Conservation (phyloP, 1,284 basidiomycete genomes). For the Coriolopsis trogii region DNA sequence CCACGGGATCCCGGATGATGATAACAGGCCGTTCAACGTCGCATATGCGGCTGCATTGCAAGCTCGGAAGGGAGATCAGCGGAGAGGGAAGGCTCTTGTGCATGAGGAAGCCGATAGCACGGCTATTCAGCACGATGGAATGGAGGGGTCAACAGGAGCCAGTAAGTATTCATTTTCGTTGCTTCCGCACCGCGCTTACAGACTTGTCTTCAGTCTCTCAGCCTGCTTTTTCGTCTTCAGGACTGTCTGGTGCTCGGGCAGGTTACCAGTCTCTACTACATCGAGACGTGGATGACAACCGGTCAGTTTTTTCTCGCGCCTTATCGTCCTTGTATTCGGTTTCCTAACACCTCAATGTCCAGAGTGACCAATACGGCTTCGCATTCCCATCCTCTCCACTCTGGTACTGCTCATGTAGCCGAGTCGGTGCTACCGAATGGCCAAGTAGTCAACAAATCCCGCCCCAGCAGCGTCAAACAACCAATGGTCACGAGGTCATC, state of each 20-base stretch:
- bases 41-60: constrained; percentile 72
- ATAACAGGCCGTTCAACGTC: constrained; percentile 79
- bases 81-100: background rate
- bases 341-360: background rate
- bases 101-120: background rate
- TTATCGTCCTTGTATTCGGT: background rate
- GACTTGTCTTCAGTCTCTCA: background rate
- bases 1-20: constrained; percentile 80
- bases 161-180: background rate
- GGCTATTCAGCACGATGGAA: background rate
- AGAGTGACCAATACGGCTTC: too few relatives aligned
- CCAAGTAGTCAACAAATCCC: background rate
- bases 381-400: too few relatives aligned
- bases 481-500: constrained; percentile 8
- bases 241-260: too few relatives aligned
- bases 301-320: too few relatives aligned
- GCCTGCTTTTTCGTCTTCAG: too few relatives aligned
- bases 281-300: too few relatives aligned
- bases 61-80: constrained; percentile 46
- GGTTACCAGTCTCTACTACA: too few relatives aligned
- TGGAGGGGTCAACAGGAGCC: background rate
- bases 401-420: too few relatives aligned
- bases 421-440: too few relatives aligned
- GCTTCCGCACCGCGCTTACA: background rate
- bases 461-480: background rate